Evolutionary conservation across 805 yeast genomes (phyloP), one percentile per base, ranked within the genome.

Genomic region (Wickerhamiella lipophila): DNA sequence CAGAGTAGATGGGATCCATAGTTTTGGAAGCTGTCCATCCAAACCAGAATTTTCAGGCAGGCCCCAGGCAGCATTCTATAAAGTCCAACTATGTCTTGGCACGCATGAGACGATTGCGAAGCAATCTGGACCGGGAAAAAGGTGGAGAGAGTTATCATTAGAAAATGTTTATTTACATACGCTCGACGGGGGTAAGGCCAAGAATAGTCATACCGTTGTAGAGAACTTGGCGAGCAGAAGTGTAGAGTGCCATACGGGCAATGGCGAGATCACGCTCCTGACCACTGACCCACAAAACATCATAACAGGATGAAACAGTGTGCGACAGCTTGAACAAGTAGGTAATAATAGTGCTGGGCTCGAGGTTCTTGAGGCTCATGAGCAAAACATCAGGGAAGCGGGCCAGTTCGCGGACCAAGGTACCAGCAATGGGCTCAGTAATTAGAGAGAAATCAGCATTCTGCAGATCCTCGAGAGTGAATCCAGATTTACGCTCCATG

Each of bases 121-220:
- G 19, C 32, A 29, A 29, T 11, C 13, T 13, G 6, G n/a, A 6
- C 12, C 32, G 12, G 26, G 26, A 23, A 23, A 23, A 6, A 23
- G 8, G 26, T 23, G 26, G 5, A 23, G 5, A 23, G 5, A 8
- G 5, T 23, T 23, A 23, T n/a, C n/a, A n/a, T n/a, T 8, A 29
- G 6, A 29, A 4, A 5, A 15, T n/a, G n/a, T 16, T 9, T 22
- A 18, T 23, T 68, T 73, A 89, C 97, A 89, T 89, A 77, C 97
- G 81, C 60, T 89, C 95, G 53, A 92, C 97, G n/a, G 99, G 97
- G 41, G 96, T 87, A 64, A 92, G 74, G 50, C 96, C 96, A 61
- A 92, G 71, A 61, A 92, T 70, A 42, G 71, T 71, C 87, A 92
- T 79, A 71, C 96, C 99, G 62, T 87, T 88, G 68, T 72, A 72